Evolutionary conservation across 2,329 filamentous ascomycete genomes (phyloP).

Genomic region (Zasmidium cellare): DNA sequence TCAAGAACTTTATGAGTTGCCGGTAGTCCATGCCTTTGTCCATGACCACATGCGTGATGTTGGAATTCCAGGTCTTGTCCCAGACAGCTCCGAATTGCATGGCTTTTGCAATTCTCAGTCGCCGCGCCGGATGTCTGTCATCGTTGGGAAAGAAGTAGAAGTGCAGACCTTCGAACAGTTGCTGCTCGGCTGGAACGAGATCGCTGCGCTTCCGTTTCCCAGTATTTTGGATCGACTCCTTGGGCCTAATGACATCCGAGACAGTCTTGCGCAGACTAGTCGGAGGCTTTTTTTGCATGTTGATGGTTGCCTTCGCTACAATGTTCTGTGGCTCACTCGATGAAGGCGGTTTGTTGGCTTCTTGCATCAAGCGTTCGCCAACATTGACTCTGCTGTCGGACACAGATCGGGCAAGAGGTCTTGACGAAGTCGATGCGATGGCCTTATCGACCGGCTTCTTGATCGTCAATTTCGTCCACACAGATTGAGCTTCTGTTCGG

Average conservation of each 20-base stretch:
- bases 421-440: background rate
- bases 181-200: conserved; percentile 25
- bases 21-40: conserved; percentile 67
- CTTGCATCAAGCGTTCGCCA: background rate
- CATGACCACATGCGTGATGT: conserved; percentile 76
- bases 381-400: conserved; percentile 22
- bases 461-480: conserved; percentile 14
- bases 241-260: conserved; percentile 18
- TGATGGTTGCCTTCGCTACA: conserved; percentile 10
- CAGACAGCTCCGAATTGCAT: conserved; percentile 74
- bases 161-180: conserved; percentile 31
- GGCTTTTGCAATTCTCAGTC: conserved; percentile 71
- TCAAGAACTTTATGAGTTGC: conserved; percentile 62
- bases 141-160: conserved; percentile 76
- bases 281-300: conserved; percentile 3
- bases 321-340: background rate
- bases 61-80: conserved; percentile 56
- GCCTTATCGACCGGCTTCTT: conserved; percentile 3
- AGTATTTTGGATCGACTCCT: conserved; percentile 12
- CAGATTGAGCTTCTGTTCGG: conserved; percentile 19
- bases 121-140: conserved; percentile 66
- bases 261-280: conserved; percentile 18
- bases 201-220: conserved; percentile 31
- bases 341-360: background rate
- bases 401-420: conserved; percentile 23